A percentile compares a stretch with the other conserved stretches of the same genome.
phyloP scores from a whole-genome alignment of 2,329 filamentous ascomycete species.

The Didymella segeticola region DNA sequence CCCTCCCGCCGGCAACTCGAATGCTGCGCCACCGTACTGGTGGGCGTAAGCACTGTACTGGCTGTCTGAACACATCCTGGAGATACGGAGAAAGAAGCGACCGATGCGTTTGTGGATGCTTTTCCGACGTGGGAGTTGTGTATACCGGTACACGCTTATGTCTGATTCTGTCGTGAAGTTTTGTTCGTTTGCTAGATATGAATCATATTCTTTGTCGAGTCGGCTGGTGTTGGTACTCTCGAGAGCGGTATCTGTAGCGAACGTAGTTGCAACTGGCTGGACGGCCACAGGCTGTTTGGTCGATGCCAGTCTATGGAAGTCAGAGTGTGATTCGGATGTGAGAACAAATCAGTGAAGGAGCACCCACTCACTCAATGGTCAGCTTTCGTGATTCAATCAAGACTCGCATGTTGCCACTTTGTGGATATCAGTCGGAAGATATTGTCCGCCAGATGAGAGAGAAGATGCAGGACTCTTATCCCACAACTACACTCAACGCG shows the following conservation, averaged over 20 bases:
- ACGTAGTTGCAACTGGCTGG: not conserved
- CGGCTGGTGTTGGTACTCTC: not conserved
- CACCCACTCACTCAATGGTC: constrained; percentile 18
- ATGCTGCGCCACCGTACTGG: not conserved
- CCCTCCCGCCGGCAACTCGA: constrained; percentile 2
- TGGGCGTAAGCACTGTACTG: not conserved
- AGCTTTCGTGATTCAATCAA: constrained; percentile 9
- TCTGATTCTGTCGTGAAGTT: not conserved
- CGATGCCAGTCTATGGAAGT: constrained; percentile 4
- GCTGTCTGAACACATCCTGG: not conserved
- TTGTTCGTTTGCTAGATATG: not conserved
- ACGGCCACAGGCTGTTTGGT: not conserved
- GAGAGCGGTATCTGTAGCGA: not conserved
- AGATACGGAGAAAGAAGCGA: not conserved
- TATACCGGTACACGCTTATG: not conserved
- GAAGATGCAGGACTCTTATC: constrained; percentile 9
- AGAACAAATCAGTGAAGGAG: not conserved
- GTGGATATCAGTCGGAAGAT: not conserved
- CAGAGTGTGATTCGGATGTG: not conserved
- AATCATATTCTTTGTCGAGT: not conserved
- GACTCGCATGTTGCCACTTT: constrained; percentile 15
- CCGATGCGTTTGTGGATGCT: constrained; percentile 5
- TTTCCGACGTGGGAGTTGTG: constrained; percentile 2
- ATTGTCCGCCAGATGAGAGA: not conserved
- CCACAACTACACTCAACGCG: not conserved